A percentile compares a stretch with the other conserved stretches of the same genome.
Conservation (phyloP, 345 rosid species). For the Eucalyptus camaldulensis region DNA sequence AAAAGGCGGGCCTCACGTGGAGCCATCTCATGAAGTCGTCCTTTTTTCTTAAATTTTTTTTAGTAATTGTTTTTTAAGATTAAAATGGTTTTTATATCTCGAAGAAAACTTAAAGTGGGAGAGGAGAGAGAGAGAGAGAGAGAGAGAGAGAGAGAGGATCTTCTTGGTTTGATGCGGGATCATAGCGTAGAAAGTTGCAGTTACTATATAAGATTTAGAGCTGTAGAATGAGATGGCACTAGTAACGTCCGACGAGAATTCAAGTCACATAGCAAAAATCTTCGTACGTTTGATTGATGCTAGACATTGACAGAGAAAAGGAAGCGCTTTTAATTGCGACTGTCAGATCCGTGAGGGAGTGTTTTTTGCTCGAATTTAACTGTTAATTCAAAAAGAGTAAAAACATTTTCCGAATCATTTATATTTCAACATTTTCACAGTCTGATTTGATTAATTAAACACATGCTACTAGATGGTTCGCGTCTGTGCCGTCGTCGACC, state of each 20-base stretch:
- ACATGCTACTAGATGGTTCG: constrained; percentile 54
- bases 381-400: neutral
- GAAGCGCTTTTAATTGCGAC: neutral
- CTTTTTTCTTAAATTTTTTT: neutral
- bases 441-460: neutral
- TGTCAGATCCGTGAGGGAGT: neutral
- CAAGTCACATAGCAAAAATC: neutral
- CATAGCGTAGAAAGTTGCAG: neutral
- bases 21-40: neutral
- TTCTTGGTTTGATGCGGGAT: neutral
- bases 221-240: neutral
- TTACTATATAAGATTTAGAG: neutral
- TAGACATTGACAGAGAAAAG: neutral
- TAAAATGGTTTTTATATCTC: neutral
- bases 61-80: too few species aligned
- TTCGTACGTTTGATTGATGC: neutral
- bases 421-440: neutral
- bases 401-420: neutral
- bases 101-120: neutral
- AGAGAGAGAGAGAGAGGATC: neutral
- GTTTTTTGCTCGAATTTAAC: neutral
- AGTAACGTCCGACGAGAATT: neutral
- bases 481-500: constrained; percentile 84
- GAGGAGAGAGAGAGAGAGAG: neutral
- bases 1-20: neutral